Evolutionary conservation across 208 protist genomes (phyloP).

Genomic region (Willaertia magna): DNA sequence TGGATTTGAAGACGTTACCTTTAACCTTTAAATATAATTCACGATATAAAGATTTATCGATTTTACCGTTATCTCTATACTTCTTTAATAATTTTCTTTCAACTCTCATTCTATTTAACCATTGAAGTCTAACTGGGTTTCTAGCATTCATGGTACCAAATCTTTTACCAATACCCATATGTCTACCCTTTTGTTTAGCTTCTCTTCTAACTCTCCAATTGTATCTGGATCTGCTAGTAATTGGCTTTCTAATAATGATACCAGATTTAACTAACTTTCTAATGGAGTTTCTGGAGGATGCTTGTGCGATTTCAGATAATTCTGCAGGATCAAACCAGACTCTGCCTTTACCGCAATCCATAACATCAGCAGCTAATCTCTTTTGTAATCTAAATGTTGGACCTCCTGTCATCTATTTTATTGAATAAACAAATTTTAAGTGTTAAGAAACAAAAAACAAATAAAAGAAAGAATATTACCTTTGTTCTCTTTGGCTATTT

Average conservation of each 20-base stretch:
- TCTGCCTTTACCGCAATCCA: constrained; percentile 90
- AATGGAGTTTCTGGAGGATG: constrained; percentile 88
- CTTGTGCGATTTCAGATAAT: constrained; percentile 84
- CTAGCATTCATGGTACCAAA: constrained; percentile 90
- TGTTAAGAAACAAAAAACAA: too few species aligned
- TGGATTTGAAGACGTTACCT: constrained; percentile 99
- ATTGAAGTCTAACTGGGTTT: constrained; percentile 88
- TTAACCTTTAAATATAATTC: constrained; percentile 92
- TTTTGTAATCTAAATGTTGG: constrained; percentile 81
- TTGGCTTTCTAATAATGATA: constrained; percentile 89
- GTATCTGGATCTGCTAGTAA: constrained; percentile 82
- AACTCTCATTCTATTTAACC: constrained; percentile 94
- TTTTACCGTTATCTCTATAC: constrained; percentile 94
- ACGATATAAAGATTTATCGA: constrained; percentile 92
- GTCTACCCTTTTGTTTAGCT: constrained; percentile 81
- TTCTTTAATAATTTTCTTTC: constrained; percentile 87
- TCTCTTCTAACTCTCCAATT: constrained; percentile 65
- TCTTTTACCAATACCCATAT: constrained; percentile 83
- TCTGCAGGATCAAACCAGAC: constrained; percentile 97
- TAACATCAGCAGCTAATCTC: constrained; percentile 87
- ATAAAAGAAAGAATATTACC: too few species aligned
- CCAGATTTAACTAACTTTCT: constrained; percentile 92
- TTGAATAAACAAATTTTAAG: background rate
- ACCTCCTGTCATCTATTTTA: background rate
- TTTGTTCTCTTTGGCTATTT: too few species aligned